phyloP scores from a whole-genome alignment of 2,329 filamentous ascomycete genomes.

The Fonsecaea nubica region DNA sequence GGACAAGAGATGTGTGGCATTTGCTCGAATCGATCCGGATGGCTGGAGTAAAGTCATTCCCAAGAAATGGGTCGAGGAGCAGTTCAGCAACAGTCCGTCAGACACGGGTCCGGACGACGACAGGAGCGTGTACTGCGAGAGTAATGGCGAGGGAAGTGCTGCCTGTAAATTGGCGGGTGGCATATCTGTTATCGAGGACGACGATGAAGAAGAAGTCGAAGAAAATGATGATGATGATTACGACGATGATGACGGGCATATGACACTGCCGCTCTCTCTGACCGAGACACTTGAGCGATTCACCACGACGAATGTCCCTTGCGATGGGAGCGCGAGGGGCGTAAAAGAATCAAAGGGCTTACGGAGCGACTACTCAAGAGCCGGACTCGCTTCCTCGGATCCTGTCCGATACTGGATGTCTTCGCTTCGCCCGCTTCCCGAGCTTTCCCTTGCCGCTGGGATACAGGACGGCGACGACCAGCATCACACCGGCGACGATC shows the following conservation, averaged over 20 bases:
- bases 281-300: no score
- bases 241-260: no score
- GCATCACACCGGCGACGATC: background rate
- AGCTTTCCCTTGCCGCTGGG: background rate
- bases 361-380: background rate
- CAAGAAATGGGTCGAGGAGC: constrained; percentile 32
- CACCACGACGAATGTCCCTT: background rate
- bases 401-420: constrained; percentile 18
- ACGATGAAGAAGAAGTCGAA: background rate
- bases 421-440: constrained; percentile 2
- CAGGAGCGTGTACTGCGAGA: constrained; percentile 28
- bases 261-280: no score
- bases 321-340: background rate
- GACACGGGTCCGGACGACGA: constrained; percentile 13
- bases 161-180: background rate
- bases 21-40: constrained; percentile 23
- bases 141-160: constrained; percentile 13
- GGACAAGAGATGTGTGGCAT: constrained; percentile 23
- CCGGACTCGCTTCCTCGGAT: background rate
- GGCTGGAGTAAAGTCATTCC: constrained; percentile 30
- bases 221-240: no score
- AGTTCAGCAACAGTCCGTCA: constrained; percentile 14
- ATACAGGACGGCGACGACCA: no score
- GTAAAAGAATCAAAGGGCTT: background rate
- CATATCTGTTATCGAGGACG: background rate